Evolutionary conservation across 1,284 basidiomycete genomes (phyloP).

Genomic region (Gomphus bonarii): DNA sequence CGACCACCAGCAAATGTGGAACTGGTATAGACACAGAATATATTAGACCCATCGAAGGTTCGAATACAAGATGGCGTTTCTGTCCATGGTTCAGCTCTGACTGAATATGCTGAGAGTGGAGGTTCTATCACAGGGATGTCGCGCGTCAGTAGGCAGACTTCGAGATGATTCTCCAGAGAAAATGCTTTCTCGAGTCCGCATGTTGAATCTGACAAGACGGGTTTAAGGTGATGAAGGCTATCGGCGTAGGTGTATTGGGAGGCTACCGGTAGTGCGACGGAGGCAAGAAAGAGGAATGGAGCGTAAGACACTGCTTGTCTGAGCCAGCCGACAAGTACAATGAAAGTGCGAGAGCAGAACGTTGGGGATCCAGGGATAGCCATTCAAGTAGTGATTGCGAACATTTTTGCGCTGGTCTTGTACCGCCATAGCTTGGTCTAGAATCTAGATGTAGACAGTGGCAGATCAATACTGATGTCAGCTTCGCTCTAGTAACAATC

Average conservation of each 20-base stretch:
- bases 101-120: neutral
- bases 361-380: too few relatives aligned
- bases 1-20: neutral
- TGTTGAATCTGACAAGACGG: neutral
- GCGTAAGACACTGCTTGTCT: neutral
- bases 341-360: too few relatives aligned
- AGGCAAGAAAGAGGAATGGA: neutral
- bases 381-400: too few relatives aligned
- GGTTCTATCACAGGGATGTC: neutral
- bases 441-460: too few relatives aligned
- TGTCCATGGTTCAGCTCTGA: neutral
- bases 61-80: neutral
- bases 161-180: neutral
- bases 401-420: too few relatives aligned
- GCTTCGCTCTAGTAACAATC: too few relatives aligned
- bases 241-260: neutral
- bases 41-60: neutral
- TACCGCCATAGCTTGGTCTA: too few relatives aligned
- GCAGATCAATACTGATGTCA: too few relatives aligned
- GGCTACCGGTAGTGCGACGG: neutral
- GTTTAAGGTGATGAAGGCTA: neutral
- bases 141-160: neutral
- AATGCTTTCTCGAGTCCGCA: neutral
- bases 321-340: neutral
- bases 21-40: neutral